Percentiles rank a stretch among this genome's conserved stretches.
Conservation (phyloP, 2,329 filamentous ascomycete genomes). For the Penicillium sp. region DNA sequence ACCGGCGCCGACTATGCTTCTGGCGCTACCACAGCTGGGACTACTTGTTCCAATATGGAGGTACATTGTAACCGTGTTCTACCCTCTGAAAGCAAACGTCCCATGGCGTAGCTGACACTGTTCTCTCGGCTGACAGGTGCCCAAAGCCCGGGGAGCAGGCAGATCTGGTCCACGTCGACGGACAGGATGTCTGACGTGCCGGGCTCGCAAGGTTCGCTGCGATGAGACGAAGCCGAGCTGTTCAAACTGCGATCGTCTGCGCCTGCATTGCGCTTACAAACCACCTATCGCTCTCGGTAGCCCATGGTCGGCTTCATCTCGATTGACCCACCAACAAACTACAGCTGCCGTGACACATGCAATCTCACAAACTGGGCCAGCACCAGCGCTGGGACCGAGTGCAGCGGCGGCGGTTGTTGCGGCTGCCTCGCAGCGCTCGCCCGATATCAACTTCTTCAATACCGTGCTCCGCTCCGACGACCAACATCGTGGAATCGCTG, state of each 20-base stretch:
- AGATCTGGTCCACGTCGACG: slow-evolving; percentile 41
- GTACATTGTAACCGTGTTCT: slow-evolving; percentile 13
- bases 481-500: slow-evolving; percentile 22
- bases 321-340: slow-evolving; percentile 10
- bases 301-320: slow-evolving; percentile 13
- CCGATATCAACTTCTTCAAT: slow-evolving; percentile 34
- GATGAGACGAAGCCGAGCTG: slow-evolving; percentile 42
- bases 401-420: slow-evolving; percentile 12
- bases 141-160: slow-evolving; percentile 38
- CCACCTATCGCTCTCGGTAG: slow-evolving; percentile 25
- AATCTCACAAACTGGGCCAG: slow-evolving; percentile 16
- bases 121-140: slow-evolving; percentile 21
- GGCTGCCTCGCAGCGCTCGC: slow-evolving; percentile 23
- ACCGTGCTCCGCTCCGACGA: slow-evolving; percentile 35
- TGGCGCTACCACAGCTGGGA: slow-evolving; percentile 9
- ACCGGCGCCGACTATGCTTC: slow-evolving; percentile 17
- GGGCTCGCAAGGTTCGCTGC: slow-evolving; percentile 43
- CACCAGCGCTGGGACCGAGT: slow-evolving; percentile 16
- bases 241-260: slow-evolving; percentile 39
- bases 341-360: slow-evolving; percentile 3
- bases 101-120: slow-evolving; percentile 18
- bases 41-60: slow-evolving; percentile 27
- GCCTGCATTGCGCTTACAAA: slow-evolving; percentile 38
- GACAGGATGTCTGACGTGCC: slow-evolving; percentile 42
- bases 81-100: background rate